These are phyloP conservation scores for Ottelia alismoides DNA, from an alignment of 106 monocot genomes.

Conservation along the genomic window DNA sequence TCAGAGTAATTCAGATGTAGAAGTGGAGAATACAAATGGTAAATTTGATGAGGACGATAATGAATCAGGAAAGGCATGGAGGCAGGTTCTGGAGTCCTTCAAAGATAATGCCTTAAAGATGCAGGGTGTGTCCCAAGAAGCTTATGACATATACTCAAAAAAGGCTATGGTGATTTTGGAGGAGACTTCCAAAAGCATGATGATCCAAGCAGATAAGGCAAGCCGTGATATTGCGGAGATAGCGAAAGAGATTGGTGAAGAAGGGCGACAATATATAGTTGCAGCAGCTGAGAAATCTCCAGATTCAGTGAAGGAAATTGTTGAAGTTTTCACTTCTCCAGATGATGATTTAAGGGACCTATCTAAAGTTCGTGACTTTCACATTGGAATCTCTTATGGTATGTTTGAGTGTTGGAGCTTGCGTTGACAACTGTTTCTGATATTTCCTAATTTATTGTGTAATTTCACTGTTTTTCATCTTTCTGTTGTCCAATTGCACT, in stretches of 20 bases:
- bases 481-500: too few relatives aligned
- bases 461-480: too few relatives aligned
- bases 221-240: conserved; percentile 41
- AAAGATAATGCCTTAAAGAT: conserved; percentile 62
- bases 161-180: conserved; percentile 36
- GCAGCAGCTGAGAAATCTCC: conserved; percentile 54
- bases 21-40: too few relatives aligned
- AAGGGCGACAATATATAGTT: conserved; percentile 59
- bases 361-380: conserved; percentile 46
- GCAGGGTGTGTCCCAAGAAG: conserved; percentile 41
- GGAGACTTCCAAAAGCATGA: conserved; percentile 52
- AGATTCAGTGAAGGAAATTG: conserved; percentile 65
- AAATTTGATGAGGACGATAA: conserved; percentile 17
- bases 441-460: too few relatives aligned
- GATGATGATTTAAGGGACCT: conserved; percentile 32
- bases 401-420: too few relatives aligned
- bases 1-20: too few relatives aligned
- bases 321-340: conserved; percentile 35
- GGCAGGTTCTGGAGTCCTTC: conserved; percentile 36
- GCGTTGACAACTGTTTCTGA: too few relatives aligned
- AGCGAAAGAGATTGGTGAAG: conserved; percentile 55
- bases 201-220: conserved; percentile 79
- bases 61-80: conserved; percentile 58
- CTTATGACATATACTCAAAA: conserved; percentile 61
- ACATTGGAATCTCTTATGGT: conserved; percentile 90